Percentiles rank a stretch among this genome's conserved stretches.
These are phyloP conservation scores for Lactarius vividus DNA, from an alignment of 768 basidiomycete genomes.

Conservation along the genomic window DNA sequence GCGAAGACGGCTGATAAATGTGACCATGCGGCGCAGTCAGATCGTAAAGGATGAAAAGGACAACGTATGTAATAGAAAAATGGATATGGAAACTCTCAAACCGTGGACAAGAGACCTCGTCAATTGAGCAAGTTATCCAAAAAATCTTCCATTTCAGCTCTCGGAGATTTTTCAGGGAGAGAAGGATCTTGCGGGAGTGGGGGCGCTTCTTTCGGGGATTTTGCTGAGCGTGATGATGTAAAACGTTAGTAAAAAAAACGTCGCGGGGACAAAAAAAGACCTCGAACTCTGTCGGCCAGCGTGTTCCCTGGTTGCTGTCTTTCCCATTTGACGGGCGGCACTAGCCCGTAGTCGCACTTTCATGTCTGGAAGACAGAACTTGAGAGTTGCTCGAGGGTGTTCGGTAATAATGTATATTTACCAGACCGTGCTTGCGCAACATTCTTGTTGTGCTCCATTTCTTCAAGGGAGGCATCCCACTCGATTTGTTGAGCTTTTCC, in stretches of 20 bases:
- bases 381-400: neutral
- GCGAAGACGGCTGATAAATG: neutral
- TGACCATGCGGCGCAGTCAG: neutral
- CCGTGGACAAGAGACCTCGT: slow-evolving; percentile 6
- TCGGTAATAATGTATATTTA: slow-evolving; percentile 31
- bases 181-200: slow-evolving; percentile 45
- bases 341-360: slow-evolving; percentile 35
- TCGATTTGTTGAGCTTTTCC: slow-evolving; percentile 61
- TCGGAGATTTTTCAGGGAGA: slow-evolving; percentile 41
- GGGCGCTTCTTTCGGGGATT: slow-evolving; percentile 46
- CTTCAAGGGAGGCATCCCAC: slow-evolving; percentile 67
- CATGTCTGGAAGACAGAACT: slow-evolving; percentile 29
- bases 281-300: slow-evolving; percentile 3
- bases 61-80: neutral
- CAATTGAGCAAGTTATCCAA: slow-evolving; percentile 61
- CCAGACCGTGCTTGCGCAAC: slow-evolving; percentile 76
- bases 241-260: slow-evolving; percentile 1
- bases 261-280: neutral
- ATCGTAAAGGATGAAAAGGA: neutral
- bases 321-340: slow-evolving; percentile 30
- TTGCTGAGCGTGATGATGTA: slow-evolving; percentile 30
- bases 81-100: neutral
- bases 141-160: slow-evolving; percentile 66
- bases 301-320: slow-evolving; percentile 25
- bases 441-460: slow-evolving; percentile 65